Evolutionary conservation across 306 rosid genomes (phyloP).

Genomic region (Comarum palustre): DNA sequence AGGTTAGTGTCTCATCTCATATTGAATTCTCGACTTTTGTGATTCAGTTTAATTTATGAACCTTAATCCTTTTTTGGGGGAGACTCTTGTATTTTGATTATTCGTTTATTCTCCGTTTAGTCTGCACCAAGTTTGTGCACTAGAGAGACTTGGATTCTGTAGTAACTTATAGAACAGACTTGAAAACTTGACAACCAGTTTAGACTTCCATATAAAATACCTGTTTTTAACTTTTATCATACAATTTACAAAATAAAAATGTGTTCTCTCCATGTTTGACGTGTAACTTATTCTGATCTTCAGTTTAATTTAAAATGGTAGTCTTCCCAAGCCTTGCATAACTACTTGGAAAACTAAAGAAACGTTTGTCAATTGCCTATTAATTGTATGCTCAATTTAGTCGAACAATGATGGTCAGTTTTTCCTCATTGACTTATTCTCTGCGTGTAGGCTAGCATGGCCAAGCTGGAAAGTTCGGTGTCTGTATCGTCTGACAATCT

Average conservation of each 20-base stretch:
- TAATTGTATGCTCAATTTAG: neutral
- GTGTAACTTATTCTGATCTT: neutral
- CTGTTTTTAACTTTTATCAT: neutral
- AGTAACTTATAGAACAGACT: neutral
- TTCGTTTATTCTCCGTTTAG: neutral
- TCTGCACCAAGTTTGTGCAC: conserved; percentile 4
- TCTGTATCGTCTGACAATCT: conserved; percentile 63
- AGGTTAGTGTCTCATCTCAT: conserved; percentile 56
- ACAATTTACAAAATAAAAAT: neutral
- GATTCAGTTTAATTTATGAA: neutral
- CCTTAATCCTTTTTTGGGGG: conserved; percentile 6
- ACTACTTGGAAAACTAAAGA: neutral
- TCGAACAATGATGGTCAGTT: neutral
- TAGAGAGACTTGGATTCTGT: neutral
- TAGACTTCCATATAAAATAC: neutral
- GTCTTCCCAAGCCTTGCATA: neutral
- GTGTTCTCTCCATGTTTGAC: neutral
- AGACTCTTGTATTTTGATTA: neutral
- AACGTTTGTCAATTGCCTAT: neutral
- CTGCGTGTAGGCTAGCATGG: conserved; percentile 72
- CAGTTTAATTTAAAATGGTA: neutral
- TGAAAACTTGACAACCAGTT: neutral
- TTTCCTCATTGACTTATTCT: neutral
- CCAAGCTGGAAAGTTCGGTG: conserved; percentile 92
- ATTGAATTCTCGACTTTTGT: neutral